Evolutionary conservation across 805 yeast genomes (phyloP).

Genomic region (Myxozyma neglecta): DNA sequence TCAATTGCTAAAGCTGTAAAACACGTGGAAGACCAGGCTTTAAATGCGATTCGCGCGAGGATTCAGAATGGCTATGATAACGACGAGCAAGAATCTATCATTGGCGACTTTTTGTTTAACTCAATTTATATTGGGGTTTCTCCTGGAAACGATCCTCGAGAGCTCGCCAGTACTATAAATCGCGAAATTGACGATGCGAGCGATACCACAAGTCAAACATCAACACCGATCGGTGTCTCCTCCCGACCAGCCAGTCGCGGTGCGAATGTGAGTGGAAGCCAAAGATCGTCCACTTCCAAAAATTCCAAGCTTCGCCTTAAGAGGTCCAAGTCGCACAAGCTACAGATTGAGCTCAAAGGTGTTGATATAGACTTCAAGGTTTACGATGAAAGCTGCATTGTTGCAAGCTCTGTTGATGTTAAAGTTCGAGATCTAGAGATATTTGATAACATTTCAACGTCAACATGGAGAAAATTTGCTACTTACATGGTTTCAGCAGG

Average conservation of each 20-base stretch:
- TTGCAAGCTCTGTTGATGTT: conserved; percentile 45
- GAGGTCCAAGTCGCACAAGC: conserved; percentile 64
- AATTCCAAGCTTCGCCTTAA: conserved; percentile 52
- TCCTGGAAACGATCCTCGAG: conserved; percentile 46
- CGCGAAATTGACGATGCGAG: conserved; percentile 47
- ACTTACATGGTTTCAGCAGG: conserved; percentile 69
- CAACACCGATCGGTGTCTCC: conserved; percentile 20
- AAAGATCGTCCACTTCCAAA: conserved; percentile 19
- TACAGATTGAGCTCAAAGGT: conserved; percentile 56
- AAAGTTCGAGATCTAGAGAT: conserved; percentile 57
- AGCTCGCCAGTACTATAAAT: conserved; percentile 50
- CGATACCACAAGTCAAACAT: conserved; percentile 30
- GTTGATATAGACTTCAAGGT: conserved; percentile 52
- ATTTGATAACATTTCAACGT: conserved; percentile 75
- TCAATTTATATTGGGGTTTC: conserved; percentile 74
- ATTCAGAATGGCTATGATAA: conserved; percentile 24
- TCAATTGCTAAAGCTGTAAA: conserved; percentile 66
- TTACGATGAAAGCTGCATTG: conserved; percentile 43
- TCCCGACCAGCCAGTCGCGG: conserved; percentile 9
- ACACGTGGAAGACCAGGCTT: conserved; percentile 55
- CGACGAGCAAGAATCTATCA: conserved; percentile 36
- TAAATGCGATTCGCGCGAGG: conserved; percentile 35
- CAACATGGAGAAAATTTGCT: conserved; percentile 86
- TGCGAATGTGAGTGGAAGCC: neutral
- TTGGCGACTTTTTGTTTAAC: conserved; percentile 69